These are phyloP conservation scores for Daldinia concentrica DNA, from an alignment of 495 filamentous ascomycete genomes.

Conservation along the genomic window DNA sequence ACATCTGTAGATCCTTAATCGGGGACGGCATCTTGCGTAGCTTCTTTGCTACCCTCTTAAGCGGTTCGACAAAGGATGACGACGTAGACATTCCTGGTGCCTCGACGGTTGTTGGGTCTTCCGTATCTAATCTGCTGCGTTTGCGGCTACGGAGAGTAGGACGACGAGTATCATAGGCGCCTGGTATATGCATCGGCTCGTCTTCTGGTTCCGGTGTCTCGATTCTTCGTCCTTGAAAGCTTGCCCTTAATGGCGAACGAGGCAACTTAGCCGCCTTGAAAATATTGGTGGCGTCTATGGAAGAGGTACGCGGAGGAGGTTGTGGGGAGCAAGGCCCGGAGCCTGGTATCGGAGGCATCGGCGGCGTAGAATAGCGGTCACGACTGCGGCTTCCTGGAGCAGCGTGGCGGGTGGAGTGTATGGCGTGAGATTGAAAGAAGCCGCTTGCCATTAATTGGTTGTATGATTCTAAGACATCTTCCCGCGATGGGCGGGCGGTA, in stretches of 20 bases:
- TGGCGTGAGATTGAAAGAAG: conserved; percentile 60
- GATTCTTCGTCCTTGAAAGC: conserved; percentile 8
- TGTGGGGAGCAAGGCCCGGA: conserved; percentile 26
- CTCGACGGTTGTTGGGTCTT: conserved; percentile 17
- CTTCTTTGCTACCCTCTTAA: conserved; percentile 48
- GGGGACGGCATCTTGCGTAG: conserved; percentile 38
- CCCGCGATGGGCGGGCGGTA: conserved; percentile 50
- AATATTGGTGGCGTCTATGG: conserved; percentile 16
- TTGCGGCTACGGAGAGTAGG: conserved; percentile 39
- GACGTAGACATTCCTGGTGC: conserved; percentile 14
- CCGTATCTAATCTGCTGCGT: conserved; percentile 31
- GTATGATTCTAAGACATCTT: conserved; percentile 58
- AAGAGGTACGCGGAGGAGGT: conserved; percentile 31
- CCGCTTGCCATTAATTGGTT: conserved; percentile 55
- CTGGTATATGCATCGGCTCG: conserved; percentile 8
- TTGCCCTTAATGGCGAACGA: conserved; percentile 19
- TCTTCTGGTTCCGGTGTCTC: conserved; percentile 3
- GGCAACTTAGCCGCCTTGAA: conserved; percentile 2
- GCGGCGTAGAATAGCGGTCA: conserved; percentile 29
- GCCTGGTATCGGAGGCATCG: conserved; percentile 35
- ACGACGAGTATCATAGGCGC: conserved; percentile 26
- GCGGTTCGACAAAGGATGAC: conserved; percentile 41
- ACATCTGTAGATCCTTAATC: conserved; percentile 22
- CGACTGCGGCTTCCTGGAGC: conserved; percentile 22
- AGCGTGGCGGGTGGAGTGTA: conserved; percentile 56